Conservation (phyloP, 164 flowering plant species). For the Piper betle region DNA sequence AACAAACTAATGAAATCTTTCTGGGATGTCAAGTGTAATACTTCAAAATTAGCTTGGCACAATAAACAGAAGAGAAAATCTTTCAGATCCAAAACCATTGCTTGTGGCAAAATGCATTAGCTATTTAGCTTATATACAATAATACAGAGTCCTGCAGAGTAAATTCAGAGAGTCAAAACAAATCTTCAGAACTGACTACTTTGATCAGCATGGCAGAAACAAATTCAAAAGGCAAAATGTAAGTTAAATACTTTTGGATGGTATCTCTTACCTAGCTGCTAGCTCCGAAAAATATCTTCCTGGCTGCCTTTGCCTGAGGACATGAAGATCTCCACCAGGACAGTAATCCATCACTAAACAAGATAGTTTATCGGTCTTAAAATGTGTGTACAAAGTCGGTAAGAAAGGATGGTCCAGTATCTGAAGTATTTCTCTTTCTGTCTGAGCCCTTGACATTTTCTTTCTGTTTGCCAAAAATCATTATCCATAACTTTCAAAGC, state of each 20-base stretch:
- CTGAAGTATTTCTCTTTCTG: constrained; percentile 68
- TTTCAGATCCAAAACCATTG: neutral
- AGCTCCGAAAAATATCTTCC: constrained; percentile 53
- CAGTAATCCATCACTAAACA: constrained; percentile 91
- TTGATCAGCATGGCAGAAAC: too few relatives aligned
- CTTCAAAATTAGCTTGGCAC: too few relatives aligned
- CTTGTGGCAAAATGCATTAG: neutral
- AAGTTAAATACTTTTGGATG: neutral
- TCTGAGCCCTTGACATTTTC: constrained; percentile 58
- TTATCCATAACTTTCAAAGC: constrained; percentile 82
- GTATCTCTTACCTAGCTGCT: constrained; percentile 49
- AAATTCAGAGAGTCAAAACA: too few relatives aligned
- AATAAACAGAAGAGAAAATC: too few relatives aligned
- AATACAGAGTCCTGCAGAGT: neutral
- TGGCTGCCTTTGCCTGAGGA: constrained; percentile 67
- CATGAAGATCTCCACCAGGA: constrained; percentile 86
- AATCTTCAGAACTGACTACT: too few relatives aligned
- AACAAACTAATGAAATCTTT: neutral
- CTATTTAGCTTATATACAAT: neutral
- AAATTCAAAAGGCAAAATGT: too few relatives aligned
- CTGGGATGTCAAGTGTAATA: too few relatives aligned
- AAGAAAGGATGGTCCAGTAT: constrained; percentile 91
- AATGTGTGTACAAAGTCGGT: constrained; percentile 70
- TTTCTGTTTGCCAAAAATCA: constrained; percentile 50
- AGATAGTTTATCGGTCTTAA: constrained; percentile 47